Base-by-base conservation (phyloP, 345 rosid species). In the Citrus hindsii region DNA sequence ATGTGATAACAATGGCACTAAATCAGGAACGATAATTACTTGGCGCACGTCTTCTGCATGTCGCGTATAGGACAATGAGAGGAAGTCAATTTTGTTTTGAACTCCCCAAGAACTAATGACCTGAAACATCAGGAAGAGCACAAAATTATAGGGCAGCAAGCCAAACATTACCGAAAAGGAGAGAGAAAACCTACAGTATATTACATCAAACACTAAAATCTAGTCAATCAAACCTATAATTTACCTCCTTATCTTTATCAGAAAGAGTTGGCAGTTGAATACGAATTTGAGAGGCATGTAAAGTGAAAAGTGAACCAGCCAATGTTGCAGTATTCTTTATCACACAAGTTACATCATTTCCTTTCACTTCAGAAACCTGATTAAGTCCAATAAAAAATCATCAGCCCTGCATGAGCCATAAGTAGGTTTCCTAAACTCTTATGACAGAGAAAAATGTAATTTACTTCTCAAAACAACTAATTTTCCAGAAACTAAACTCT, bases 41-140 rank as follows among this genome's bases (percentile, higher is more conserved):
- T 86, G 91, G 81, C 99, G 97, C 76, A 96, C 98, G 83, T 96
- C 99, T 81, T 96, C 97, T 7, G 99, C 98, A 87, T 93, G 95
- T 30, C 97, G 87, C 28, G 98, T 93, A 60, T 91, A 96, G 14
- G 99, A 96, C 85, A 96, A 81, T 10, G 99, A 96, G 70, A 96
- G 94, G 82, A 96, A 93, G 83, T 96, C 98, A 9, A 96, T 96
- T 85, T 96, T 96, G 80, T 96, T 96, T 82, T 88, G 85, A 61
- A 88, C 94, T 85, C 99, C 99, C 98, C 99, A 96, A 32, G 93
- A 79, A 81, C 97, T 87, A 80, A 96, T 93, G 77, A 90, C 93
- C 98, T 96, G 84, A 67, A 76, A 68, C 42, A 51, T 58, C 19
- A 65, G 30, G 25, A 65, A 58, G 51, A 62, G 24, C 35, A 60